Conservation (phyloP, 257 asterid genomes). For the Eucommia ulmoides region DNA sequence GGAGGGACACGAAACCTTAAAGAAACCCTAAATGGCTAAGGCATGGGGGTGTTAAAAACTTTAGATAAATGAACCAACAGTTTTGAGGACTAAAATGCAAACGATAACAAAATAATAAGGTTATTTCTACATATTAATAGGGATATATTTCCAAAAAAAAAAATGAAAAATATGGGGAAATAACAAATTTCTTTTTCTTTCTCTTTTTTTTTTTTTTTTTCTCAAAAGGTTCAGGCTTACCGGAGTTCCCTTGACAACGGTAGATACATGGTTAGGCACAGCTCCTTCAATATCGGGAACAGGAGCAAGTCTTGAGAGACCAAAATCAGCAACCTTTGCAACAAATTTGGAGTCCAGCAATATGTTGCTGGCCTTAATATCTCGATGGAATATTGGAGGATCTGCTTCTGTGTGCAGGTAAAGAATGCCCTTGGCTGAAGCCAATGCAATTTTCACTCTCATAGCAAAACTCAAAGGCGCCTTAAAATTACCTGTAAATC, state of each 20-base stretch:
- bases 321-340: conserved; percentile 95
- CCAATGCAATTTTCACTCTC: conserved; percentile 68
- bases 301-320: conserved; percentile 87
- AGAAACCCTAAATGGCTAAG: too few species aligned
- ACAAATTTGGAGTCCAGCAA: conserved; percentile 56
- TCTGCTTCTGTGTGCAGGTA: conserved; percentile 94
- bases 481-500: conserved; percentile 52
- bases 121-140: too few species aligned
- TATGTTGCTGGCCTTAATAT: conserved; percentile 89
- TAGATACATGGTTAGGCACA: conserved; percentile 68
- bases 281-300: conserved; percentile 74
- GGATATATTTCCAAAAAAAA: too few species aligned
- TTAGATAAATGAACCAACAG: too few species aligned
- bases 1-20: too few species aligned
- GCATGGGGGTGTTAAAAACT: too few species aligned
- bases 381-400: conserved; percentile 99
- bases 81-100: too few species aligned
- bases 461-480: conserved; percentile 44
- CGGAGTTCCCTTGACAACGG: conserved; percentile 97
- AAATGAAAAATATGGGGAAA: too few species aligned
- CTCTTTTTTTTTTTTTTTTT: too few species aligned
- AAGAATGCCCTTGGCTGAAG: conserved; percentile 83
- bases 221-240: too few species aligned
- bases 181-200: too few species aligned
- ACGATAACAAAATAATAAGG: too few species aligned